Percentiles rank a stretch among this genome's conserved stretches.
These are phyloP conservation scores for Chamaecyparis obtusa DNA, from an alignment of 75 land plant species.

Conservation along the genomic window DNA sequence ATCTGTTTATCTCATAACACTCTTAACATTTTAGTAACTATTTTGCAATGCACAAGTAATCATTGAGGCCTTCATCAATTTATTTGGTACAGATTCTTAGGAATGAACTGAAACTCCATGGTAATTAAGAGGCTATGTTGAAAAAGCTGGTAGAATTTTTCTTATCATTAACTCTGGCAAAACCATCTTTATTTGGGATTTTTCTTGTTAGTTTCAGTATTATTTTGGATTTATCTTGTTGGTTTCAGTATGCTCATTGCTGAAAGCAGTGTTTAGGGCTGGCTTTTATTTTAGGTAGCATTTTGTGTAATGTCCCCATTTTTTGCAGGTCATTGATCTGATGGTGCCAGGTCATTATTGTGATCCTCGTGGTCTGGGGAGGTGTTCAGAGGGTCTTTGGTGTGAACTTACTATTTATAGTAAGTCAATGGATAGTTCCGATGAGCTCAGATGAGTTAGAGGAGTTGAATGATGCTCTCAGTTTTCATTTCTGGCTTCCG, in stretches of 20 bases:
- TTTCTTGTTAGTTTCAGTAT: background rate
- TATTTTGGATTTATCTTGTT: background rate
- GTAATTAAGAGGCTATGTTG: background rate
- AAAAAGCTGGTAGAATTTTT: background rate
- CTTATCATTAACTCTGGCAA: background rate
- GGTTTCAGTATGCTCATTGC: background rate
- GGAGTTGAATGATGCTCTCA: too few relatives aligned
- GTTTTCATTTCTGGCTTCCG: too few relatives aligned
- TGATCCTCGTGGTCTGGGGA: too few relatives aligned
- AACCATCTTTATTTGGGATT: background rate
- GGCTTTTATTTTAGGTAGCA: background rate
- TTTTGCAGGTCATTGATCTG: too few relatives aligned
- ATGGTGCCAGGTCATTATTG: too few relatives aligned
- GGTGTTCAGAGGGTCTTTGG: too few relatives aligned
- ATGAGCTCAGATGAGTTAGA: too few relatives aligned
- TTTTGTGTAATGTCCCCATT: too few relatives aligned
- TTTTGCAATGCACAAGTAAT: background rate
- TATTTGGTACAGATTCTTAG: background rate
- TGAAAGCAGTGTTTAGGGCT: background rate
- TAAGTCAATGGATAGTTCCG: too few relatives aligned
- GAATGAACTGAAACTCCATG: background rate
- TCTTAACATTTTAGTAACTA: background rate
- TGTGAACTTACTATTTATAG: too few relatives aligned
- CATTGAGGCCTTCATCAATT: background rate
- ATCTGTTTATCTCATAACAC: background rate